A percentile compares a stretch with the other conserved stretches of the same genome.
Conservation (phyloP, 2,329 filamentous ascomycete species). For the Arthrobotrys pseudoclavata region DNA sequence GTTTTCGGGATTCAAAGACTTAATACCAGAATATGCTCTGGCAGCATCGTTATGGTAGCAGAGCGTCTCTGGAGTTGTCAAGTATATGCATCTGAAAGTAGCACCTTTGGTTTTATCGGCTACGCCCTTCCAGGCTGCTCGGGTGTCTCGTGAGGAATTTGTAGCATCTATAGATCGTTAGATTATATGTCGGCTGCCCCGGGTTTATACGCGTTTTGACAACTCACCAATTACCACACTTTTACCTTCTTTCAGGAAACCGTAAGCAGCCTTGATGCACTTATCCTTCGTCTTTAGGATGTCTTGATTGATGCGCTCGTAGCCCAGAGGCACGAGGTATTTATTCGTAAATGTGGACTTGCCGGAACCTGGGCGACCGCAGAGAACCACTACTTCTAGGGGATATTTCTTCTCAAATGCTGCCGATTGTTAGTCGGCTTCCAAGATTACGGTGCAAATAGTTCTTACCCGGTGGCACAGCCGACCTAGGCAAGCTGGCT, state of each 20-base stretch:
- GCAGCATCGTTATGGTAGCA: conserved; percentile 90
- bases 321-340: conserved; percentile 81
- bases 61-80: conserved; percentile 78
- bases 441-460: neutral
- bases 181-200: neutral
- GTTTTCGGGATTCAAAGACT: conserved; percentile 79
- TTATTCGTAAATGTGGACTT: conserved; percentile 93
- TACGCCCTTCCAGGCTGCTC: conserved; percentile 82
- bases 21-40: conserved; percentile 66
- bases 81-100: conserved; percentile 86
- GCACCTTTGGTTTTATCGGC: conserved; percentile 76
- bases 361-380: conserved; percentile 87
- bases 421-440: conserved; percentile 10
- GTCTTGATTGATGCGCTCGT: conserved; percentile 91
- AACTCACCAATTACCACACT: conserved; percentile 81
- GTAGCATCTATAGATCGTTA: conserved; percentile 80
- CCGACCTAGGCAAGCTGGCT: conserved; percentile 65
- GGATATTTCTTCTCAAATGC: conserved; percentile 73
- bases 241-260: conserved; percentile 74
- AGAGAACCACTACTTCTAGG: conserved; percentile 84
- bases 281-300: conserved; percentile 79
- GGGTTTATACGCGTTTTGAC: neutral
- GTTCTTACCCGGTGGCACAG: conserved; percentile 34
- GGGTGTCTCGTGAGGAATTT: conserved; percentile 84
- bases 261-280: conserved; percentile 77